Evolutionary conservation across 2,329 filamentous ascomycete species (phyloP), one percentile per base, ranked within the genome.

Genomic region (Venturia oleaginea): DNA sequence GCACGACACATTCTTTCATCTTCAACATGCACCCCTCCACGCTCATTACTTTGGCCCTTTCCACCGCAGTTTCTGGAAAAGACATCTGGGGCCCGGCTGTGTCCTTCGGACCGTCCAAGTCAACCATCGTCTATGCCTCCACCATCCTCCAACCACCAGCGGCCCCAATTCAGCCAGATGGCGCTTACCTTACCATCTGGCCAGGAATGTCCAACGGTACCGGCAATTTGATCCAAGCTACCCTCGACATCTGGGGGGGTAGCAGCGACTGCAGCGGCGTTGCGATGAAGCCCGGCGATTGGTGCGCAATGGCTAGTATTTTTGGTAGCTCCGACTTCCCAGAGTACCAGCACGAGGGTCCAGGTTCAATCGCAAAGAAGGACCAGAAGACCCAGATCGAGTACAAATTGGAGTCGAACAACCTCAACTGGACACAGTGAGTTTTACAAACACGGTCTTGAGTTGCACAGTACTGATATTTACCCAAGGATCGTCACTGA

Each of bases 161-260:
- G 2, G 30, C 57, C 10, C 57, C 57, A 60, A 30, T 42, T 4
- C 57, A 60, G 57, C 15, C 30, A 3, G n/a, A 37, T 7, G 30
- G 10, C 6, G 54, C 24, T 19, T 60, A 38, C 57, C 57, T 60
- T 10, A 60, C 57, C 68, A 71, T 79, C 42, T 79, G 76, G 76
- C 78, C 76, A 7, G 77, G 77, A 5, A 79, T 79, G 75, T 76
- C 74, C 62, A 79, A 78, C 66, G 76, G 77, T 46, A 79, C 77
- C 3, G 76, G 77, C 1, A 74, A 79, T 61, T 69, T 79, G 19
- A 68, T 79, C 57, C 76, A 79, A 65, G 76, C 76, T 0, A 78
- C 76, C 0, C 69, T 78, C 5, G 76, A 79, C n/a, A 24, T 10
- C n/a, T 15, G 7, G 3, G 11, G 4, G 27, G 4, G 5, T 30